Evolutionary conservation across 805 yeast species (phyloP).

Genomic region (Komagataella pastoris): DNA sequence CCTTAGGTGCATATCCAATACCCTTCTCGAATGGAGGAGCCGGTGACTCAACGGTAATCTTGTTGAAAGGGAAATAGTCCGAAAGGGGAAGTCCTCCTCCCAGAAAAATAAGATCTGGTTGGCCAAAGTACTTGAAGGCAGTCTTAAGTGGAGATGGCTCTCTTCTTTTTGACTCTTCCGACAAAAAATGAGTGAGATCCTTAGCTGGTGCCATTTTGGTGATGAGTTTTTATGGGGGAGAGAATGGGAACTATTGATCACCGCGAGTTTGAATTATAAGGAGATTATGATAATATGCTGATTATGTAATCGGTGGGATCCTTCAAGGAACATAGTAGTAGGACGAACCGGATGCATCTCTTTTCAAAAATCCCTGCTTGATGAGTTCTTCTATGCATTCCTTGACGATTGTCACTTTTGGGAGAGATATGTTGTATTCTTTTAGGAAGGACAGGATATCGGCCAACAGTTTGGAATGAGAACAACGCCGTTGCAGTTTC

Average conservation of each 20-base stretch:
- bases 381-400: neutral
- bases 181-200: conserved; percentile 63
- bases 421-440: neutral
- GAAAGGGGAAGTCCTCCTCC: conserved; percentile 95
- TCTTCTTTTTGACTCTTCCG: conserved; percentile 70
- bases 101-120: conserved; percentile 71
- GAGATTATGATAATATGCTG: neutral
- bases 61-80: conserved; percentile 87
- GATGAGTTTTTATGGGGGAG: neutral
- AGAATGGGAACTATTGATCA: neutral
- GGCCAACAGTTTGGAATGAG: neutral
- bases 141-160: conserved; percentile 68
- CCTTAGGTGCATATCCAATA: conserved; percentile 46
- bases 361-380: neutral
- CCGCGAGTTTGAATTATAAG: neutral
- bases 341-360: neutral
- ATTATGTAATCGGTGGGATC: neutral
- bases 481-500: neutral
- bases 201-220: conserved; percentile 27
- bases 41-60: conserved; percentile 57
- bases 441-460: neutral
- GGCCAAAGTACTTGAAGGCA: conserved; percentile 64
- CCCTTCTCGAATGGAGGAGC: conserved; percentile 72
- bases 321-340: neutral
- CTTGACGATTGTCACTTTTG: neutral